These are phyloP conservation scores for Bolboschoenus planiculmis DNA, from an alignment of 176 grass and related monocot genomes.

Conservation along the genomic window DNA sequence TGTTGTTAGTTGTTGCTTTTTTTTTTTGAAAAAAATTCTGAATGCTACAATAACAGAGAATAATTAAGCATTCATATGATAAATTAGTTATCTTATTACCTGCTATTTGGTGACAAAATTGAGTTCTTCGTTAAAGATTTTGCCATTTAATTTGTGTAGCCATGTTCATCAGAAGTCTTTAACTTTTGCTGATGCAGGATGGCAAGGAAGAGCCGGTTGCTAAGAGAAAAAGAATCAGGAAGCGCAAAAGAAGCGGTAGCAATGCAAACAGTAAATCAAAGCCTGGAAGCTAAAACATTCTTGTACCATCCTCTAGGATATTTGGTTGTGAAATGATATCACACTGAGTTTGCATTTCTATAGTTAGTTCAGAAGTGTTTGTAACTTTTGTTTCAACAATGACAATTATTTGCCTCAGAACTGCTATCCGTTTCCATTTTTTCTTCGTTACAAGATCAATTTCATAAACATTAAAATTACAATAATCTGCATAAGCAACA, in stretches of 20 bases:
- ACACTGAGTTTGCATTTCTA: too few species aligned
- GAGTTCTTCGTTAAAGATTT: not conserved
- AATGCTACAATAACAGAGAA: not conserved
- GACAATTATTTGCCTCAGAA: not conserved
- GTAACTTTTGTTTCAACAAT: not conserved
- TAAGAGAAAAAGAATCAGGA: conserved; percentile 62
- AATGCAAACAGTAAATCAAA: conserved; percentile 30
- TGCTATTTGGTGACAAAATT: not conserved
- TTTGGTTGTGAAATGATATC: too few species aligned
- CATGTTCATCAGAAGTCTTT: not conserved
- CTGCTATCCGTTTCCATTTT: not conserved
- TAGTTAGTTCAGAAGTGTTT: too few species aligned
- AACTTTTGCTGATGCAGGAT: conserved; percentile 23
- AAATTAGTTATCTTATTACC: not conserved
- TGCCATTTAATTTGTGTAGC: not conserved
- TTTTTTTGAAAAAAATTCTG: not conserved
- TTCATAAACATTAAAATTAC: not conserved
- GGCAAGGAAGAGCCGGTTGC: conserved; percentile 3
- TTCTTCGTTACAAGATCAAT: not conserved
- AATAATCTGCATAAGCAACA: not conserved
- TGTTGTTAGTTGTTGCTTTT: not conserved
- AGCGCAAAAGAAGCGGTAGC: conserved; percentile 34
- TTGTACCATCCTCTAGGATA: too few species aligned
- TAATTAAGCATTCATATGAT: not conserved
- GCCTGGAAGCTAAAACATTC: not conserved